A percentile compares a stretch with the other conserved stretches of the same genome.
Conservation (phyloP, 345 rosid species). For the Limnanthes douglasii region DNA sequence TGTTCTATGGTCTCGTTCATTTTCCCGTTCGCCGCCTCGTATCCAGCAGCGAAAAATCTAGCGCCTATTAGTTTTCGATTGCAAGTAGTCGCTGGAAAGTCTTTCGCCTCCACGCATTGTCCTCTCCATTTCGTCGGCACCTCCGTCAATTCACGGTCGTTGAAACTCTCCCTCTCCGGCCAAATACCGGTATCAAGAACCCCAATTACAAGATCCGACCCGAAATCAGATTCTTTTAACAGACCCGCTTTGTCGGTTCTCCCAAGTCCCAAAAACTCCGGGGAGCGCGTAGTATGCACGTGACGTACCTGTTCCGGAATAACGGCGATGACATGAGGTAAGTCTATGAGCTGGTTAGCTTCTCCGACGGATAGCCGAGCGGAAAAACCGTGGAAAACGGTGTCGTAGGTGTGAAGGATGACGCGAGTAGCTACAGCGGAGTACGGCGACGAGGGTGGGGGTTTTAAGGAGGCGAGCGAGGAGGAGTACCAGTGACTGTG, state of each 20-base stretch:
- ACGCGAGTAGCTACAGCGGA: conserved; percentile 13
- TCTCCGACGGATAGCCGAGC: conserved; percentile 39
- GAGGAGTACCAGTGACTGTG: conserved; percentile 86
- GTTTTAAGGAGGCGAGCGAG: conserved; percentile 19
- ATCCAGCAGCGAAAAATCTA: conserved; percentile 49
- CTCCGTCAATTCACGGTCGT: conserved; percentile 63
- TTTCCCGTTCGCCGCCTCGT: conserved; percentile 63
- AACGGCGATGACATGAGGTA: conserved; percentile 46
- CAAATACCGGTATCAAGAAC: conserved; percentile 88
- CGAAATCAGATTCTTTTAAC: conserved; percentile 72
- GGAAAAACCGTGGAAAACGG: conserved; percentile 92
- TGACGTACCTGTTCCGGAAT: conserved; percentile 65
- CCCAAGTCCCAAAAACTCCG: conserved; percentile 71
- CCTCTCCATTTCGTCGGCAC: conserved; percentile 81
- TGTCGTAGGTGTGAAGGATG: conserved; percentile 70
- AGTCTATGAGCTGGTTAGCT: conserved; percentile 23
- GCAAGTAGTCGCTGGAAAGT: conserved; percentile 32
- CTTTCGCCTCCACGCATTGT: conserved; percentile 25
- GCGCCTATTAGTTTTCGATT: conserved; percentile 81
- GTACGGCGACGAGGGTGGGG: conserved; percentile 8
- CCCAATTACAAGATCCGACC: conserved; percentile 88
- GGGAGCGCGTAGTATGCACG: conserved; percentile 82
- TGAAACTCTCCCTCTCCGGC: conserved; percentile 83
- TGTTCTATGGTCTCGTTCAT: conserved; percentile 60
- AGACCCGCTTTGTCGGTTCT: conserved; percentile 55